These are phyloP conservation scores for Exophiala viscosa DNA, from an alignment of 2,329 filamentous ascomycete species.

Conservation along the genomic window DNA sequence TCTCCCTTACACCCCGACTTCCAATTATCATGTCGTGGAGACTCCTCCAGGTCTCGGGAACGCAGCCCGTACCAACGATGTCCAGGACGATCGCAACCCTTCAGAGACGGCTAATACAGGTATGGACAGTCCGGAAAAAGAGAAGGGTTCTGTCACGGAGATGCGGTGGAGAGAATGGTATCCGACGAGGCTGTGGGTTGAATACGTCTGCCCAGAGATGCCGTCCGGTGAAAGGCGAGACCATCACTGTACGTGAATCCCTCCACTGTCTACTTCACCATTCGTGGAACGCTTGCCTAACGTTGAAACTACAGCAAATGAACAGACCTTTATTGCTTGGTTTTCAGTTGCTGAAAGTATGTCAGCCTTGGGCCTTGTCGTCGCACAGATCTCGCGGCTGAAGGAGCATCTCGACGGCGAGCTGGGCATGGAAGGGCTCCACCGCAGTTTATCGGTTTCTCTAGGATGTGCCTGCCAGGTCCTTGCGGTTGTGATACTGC, in stretches of 20 bases:
- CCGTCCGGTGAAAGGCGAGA: neutral
- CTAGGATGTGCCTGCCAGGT: constrained; percentile 43
- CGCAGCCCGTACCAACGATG: neutral
- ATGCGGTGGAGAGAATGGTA: neutral
- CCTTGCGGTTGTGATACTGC: constrained; percentile 43
- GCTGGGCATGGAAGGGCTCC: constrained; percentile 17
- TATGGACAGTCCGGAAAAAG: neutral
- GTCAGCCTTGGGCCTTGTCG: constrained; percentile 12
- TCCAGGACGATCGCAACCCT: too few species aligned
- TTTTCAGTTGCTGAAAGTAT: constrained; percentile 11
- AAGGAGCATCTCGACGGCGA: constrained; percentile 3
- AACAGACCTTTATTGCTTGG: constrained; percentile 20
- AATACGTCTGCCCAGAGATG: constrained; percentile 4
- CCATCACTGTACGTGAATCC: constrained; percentile 1
- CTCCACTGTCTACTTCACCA: neutral
- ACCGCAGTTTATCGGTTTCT: constrained; percentile 6
- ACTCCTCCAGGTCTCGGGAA: neutral
- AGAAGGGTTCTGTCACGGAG: neutral
- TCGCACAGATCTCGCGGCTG: constrained; percentile 15
- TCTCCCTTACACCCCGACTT: too few species aligned
- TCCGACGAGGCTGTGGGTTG: neutral
- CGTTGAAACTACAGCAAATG: constrained; percentile 11
- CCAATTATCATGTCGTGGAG: too few species aligned
- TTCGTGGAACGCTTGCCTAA: neutral
- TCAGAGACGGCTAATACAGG: neutral